Base-by-base conservation (phyloP, 495 filamentous ascomycete genomes). In the Penicillium longicatenatum region DNA sequence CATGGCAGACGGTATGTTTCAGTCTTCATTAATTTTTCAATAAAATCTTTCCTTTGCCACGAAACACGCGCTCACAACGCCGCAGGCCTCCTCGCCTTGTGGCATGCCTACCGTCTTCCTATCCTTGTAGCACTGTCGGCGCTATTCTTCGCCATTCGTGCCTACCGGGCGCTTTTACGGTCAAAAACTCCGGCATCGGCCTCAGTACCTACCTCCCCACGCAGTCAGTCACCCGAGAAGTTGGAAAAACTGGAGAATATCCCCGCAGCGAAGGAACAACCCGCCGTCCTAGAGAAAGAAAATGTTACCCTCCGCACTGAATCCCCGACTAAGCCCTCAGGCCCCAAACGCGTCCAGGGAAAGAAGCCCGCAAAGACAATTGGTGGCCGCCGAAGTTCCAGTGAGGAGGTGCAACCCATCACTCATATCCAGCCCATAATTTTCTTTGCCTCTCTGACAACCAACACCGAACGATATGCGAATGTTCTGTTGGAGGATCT, bases 381-480 rank as follows among this genome's bases (percentile, higher is more conserved):
- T 19, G 62, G 64, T 14, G 55, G 68, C 17, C 65, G 62, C 20
- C 53, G 58, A 20, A 60, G 42, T 46, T 55, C 60, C 10, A 58
- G 45, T 26, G 62, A 72, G 48, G 31, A 61, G 14, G 22, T 14
- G 7, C 55, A 62, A 10, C 60, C 65, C 19, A 29, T 67, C 50
- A 56, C 60, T 1, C 65, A 58, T 60, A 85, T 96, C 37, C 92
- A 96, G 66, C 81, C 87, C 1, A 72, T 96, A 20, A 78, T 97
- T 3, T 97, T 97, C 76, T 98, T 84, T 70, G 92, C 90, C 7
- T 94, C 92, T 8, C 75, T 97, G 57, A 93, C 89, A 19, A 89
- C 83, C 14, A 88, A 81, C 35, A 97, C 93, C 19, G 87, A 93
- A 61, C 82, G 80, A 59, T 83, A 81, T 60, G 87, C 89, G 0